These are phyloP conservation scores for Candida ponderosae DNA, from an alignment of 805 yeast species.

Conservation along the genomic window DNA sequence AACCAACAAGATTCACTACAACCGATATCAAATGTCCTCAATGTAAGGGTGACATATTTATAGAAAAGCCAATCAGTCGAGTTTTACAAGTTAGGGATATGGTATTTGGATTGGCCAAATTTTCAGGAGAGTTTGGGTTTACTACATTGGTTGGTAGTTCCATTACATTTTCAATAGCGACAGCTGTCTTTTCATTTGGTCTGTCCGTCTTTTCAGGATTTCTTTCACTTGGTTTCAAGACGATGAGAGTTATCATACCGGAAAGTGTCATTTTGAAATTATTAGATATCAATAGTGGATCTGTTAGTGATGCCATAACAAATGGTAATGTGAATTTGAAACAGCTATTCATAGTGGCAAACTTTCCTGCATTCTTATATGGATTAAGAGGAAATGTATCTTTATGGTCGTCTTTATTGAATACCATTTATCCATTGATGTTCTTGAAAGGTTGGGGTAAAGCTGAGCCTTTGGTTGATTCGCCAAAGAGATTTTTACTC, in stretches of 20 bases:
- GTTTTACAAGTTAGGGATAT: too few species aligned
- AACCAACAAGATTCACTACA: too few species aligned
- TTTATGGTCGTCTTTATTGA: constrained; percentile 2
- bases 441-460: constrained; percentile 7
- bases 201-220: constrained; percentile 14
- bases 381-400: constrained; percentile 11
- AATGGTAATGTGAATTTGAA: constrained; percentile 3
- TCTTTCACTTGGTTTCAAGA: constrained; percentile 21
- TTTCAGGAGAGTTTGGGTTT: too few species aligned
- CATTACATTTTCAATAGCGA: constrained; percentile 9
- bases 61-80: constrained; percentile 9
- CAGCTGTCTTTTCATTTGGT: constrained; percentile 15
- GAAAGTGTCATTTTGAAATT: constrained; percentile 22
- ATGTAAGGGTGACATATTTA: constrained; percentile 23
- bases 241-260: constrained; percentile 22
- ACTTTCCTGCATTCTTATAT: constrained; percentile 23
- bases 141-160: constrained; percentile 5
- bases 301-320: constrained; percentile 4
- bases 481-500: constrained; percentile 8
- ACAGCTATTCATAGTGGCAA: constrained; percentile 14
- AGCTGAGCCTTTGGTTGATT: background rate
- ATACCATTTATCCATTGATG: constrained; percentile 13
- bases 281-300: constrained; percentile 16
- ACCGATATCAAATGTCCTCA: constrained; percentile 31
- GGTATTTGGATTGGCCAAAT: too few species aligned